phyloP scores from a whole-genome alignment of 805 yeast genomes.

The Nematodospora valgi region DNA sequence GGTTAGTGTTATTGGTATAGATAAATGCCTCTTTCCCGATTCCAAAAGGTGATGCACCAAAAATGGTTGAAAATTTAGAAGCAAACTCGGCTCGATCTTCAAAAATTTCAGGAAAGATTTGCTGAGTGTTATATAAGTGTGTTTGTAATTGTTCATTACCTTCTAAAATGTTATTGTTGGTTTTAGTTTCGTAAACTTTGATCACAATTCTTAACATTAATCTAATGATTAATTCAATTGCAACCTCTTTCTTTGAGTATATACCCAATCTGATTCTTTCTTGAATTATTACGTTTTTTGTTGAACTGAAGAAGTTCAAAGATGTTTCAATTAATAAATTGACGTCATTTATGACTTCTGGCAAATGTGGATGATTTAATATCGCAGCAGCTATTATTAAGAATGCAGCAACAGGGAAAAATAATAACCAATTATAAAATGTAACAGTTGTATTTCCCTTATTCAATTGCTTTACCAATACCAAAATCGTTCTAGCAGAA shows the following conservation, averaged over 20 bases:
- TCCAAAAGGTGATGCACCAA: slow-evolving; percentile 12
- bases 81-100: slow-evolving; percentile 7
- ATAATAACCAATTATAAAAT: slow-evolving; percentile 29
- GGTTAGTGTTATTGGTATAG: not conserved
- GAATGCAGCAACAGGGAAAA: slow-evolving; percentile 31
- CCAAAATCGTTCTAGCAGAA: slow-evolving; percentile 36
- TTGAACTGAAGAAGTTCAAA: slow-evolving; percentile 7
- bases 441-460: slow-evolving; percentile 18
- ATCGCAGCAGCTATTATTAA: slow-evolving; percentile 26
- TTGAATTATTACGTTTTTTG: not conserved
- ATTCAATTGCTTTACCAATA: slow-evolving; percentile 20
- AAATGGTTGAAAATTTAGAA: slow-evolving; percentile 7
- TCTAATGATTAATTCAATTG: slow-evolving; percentile 13
- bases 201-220: slow-evolving; percentile 19
- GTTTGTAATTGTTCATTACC: slow-evolving; percentile 13
- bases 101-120: slow-evolving; percentile 17
- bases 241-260: slow-evolving; percentile 5
- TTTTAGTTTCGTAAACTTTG: slow-evolving; percentile 16
- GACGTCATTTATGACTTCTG: slow-evolving; percentile 26
- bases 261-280: not conserved
- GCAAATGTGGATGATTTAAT: slow-evolving; percentile 26
- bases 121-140: slow-evolving; percentile 16
- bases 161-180: slow-evolving; percentile 12
- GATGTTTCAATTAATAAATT: slow-evolving; percentile 24
- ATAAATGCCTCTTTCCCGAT: not conserved